Evolutionary conservation across 768 basidiomycete genomes (phyloP).

Genomic region (Podaxis mareebaensis): DNA sequence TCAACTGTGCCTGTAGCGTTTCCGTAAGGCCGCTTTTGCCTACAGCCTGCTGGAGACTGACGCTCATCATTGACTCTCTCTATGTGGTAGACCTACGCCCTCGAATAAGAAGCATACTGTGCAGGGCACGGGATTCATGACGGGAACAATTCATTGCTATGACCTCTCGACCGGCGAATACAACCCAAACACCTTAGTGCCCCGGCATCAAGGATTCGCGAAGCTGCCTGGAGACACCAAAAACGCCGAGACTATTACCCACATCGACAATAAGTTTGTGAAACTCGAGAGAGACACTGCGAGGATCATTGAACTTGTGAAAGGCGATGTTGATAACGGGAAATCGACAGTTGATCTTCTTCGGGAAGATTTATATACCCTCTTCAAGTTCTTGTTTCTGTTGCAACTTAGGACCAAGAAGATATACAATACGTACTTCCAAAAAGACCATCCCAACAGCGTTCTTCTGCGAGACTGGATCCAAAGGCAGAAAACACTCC

Average conservation of each 20-base stretch:
- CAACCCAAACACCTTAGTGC: conserved; percentile 13
- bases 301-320: conserved; percentile 22
- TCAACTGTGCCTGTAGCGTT: background rate
- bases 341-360: conserved; percentile 21
- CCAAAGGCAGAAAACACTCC: conserved; percentile 21
- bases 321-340: conserved; percentile 4
- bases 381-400: conserved; percentile 38
- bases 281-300: conserved; percentile 30
- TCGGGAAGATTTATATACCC: conserved; percentile 26
- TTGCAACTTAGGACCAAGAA: conserved; percentile 33
- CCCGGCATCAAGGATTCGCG: conserved; percentile 21
- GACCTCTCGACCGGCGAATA: conserved; percentile 20
- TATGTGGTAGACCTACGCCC: background rate
- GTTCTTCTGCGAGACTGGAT: conserved; percentile 25
- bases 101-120: conserved; percentile 3
- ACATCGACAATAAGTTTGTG: conserved; percentile 30
- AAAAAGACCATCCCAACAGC: conserved; percentile 26
- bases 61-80: background rate
- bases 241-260: conserved; percentile 23
- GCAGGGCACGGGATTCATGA: conserved; percentile 8
- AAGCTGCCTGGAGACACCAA: conserved; percentile 29
- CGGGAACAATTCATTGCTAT: conserved; percentile 24
- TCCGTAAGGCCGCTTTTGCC: background rate
- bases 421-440: conserved; percentile 25
- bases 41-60: background rate